Evolutionary conservation across 2,329 filamentous ascomycete species (phyloP), one percentile per base, ranked within the genome.

Genomic region (Aureobasidium lini): DNA sequence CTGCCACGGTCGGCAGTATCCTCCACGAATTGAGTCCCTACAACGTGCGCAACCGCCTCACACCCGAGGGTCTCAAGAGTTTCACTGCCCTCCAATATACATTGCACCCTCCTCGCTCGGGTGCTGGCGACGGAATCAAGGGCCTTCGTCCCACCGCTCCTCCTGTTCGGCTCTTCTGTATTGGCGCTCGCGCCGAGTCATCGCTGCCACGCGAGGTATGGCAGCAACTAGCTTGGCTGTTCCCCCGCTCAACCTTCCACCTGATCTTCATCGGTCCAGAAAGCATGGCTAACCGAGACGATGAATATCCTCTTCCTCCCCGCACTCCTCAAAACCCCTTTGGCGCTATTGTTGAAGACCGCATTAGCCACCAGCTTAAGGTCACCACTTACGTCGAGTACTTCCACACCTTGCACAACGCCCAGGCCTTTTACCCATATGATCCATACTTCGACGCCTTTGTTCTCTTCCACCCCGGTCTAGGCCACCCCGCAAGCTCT

Each of bases 401-500:
- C 77, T 99, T 95, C 77, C 93, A 99, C 75, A 97, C 90, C 2
- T 84, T 99, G 66, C 93, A 99, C 76, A 85, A 91, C 71, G 89
- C 93, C 0, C 88, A 90, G 49, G 83, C 92, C 70, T 99, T 97
- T 76, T 85, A 89, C 60, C 94, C 95, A 0, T 96, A 95, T 71
- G 94, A 99, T 71, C 94, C 94, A 0, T 99, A 99, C 77, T 96
- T 99, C 73, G 94, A 99, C 78, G 94, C 89, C 73, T 96, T 99
- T 70, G 86, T 99, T 68, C 82, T 96, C 54, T 99, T 97, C 80
- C 95, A 99, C 70, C 95, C 95, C 0, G 95, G 95, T 8, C 82
- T 99, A 16, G 95, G 94, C 11, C 94, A 99, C 72, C 92, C 95
- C 0, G 90, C 92, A 13, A 93, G 88, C 69, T 89, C 89, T 56